phyloP scores from a whole-genome alignment of 108 stramenopile species.

The Pinguiococcus pyrenoidosus region DNA sequence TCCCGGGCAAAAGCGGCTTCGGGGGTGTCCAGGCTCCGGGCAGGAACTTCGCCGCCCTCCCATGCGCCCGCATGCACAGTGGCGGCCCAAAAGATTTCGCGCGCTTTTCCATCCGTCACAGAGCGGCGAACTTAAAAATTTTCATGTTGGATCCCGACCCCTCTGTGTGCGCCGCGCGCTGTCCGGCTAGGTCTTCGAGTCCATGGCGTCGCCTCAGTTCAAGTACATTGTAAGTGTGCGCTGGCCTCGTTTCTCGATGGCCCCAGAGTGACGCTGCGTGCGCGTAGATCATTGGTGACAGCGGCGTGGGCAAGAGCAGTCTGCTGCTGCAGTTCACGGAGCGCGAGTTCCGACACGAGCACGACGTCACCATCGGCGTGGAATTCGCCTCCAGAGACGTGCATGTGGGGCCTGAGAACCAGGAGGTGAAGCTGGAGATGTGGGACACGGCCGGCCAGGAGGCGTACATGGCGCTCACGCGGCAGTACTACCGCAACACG shows the following conservation, averaged over 20 bases:
- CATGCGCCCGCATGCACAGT: too few species aligned
- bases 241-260: neutral
- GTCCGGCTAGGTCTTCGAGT: too few species aligned
- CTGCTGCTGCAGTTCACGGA: constrained; percentile 36
- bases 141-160: too few species aligned
- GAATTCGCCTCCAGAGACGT: constrained; percentile 28
- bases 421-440: constrained; percentile 27
- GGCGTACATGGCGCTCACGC: constrained; percentile 18
- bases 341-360: constrained; percentile 20
- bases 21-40: too few species aligned
- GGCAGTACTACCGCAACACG: constrained; percentile 23
- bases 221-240: neutral
- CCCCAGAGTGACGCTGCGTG: too few species aligned
- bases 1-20: too few species aligned
- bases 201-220: neutral
- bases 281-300: constrained; percentile 14
- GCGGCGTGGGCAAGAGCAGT: constrained; percentile 26
- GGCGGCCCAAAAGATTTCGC: too few species aligned
- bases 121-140: too few species aligned
- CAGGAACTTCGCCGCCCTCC: too few species aligned
- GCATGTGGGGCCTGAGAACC: neutral
- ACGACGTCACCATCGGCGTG: constrained; percentile 38
- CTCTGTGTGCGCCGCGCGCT: too few species aligned
- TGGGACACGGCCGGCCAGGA: constrained; percentile 41
- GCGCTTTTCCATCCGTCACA: too few species aligned